Conservation (phyloP, 2,329 filamentous ascomycete species). For the Leptographium wingfieldii region DNA sequence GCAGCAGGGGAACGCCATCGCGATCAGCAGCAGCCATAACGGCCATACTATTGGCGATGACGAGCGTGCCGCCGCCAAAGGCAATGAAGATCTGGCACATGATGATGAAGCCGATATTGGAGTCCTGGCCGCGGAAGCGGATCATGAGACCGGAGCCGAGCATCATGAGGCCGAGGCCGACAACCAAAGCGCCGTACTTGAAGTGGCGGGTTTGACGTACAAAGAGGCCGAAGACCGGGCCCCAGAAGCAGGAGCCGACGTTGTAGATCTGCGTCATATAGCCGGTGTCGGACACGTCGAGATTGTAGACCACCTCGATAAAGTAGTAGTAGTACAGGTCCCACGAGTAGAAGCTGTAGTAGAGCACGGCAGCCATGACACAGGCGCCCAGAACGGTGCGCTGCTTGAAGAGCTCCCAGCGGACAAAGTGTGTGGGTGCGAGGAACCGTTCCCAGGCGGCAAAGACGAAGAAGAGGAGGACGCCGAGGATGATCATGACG, state of each 20-base stretch:
- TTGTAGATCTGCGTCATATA: conserved; percentile 15
- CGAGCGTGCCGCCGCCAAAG: conserved; percentile 42
- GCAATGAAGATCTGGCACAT: conserved; percentile 44
- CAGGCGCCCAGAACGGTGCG: conserved; percentile 28
- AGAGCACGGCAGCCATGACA: conserved; percentile 8
- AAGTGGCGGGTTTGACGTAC: conserved; percentile 38
- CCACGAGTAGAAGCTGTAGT: conserved; percentile 16
- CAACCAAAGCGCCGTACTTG: conserved; percentile 26
- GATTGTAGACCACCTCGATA: conserved; percentile 15
- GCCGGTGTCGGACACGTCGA: conserved; percentile 12
- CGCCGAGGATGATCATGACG: conserved; percentile 26
- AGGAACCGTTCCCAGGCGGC: conserved; percentile 24
- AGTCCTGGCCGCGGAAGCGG: conserved; percentile 38
- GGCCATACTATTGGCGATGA: conserved; percentile 46
- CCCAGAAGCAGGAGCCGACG: conserved; percentile 26
- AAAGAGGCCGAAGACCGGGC: conserved; percentile 30
- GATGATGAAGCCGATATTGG: conserved; percentile 38
- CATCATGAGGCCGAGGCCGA: conserved; percentile 40
- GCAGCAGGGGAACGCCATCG: conserved; percentile 42
- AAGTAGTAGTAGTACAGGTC: conserved; percentile 15
- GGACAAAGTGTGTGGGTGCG: conserved; percentile 26
- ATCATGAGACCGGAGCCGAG: conserved; percentile 43
- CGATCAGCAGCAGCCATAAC: conserved; percentile 46
- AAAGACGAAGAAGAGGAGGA: conserved; percentile 24
- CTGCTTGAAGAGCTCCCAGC: conserved; percentile 33